Percentiles rank a stretch among this genome's conserved stretches.
These are phyloP conservation scores for Lactarius hengduanensis DNA, from an alignment of 768 basidiomycete species.

Conservation along the genomic window DNA sequence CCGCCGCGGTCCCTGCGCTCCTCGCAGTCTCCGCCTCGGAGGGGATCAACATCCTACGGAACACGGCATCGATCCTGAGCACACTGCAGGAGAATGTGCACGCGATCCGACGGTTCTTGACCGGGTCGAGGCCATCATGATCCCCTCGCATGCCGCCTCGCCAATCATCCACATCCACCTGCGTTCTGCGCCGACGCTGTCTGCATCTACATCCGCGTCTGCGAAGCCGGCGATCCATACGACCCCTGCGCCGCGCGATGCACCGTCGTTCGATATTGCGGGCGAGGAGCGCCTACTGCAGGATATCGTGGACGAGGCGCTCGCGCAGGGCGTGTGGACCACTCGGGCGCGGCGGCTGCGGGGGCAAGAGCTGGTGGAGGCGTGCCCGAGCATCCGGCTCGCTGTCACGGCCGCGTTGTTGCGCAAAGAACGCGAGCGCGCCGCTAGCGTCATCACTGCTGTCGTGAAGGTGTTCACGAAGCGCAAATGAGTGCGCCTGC, in stretches of 20 bases:
- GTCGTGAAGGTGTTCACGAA: constrained; percentile 34
- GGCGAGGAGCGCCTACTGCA: constrained; percentile 81
- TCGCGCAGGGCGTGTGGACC: constrained; percentile 79
- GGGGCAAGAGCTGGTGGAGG: constrained; percentile 81
- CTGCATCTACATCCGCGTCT: constrained; percentile 26
- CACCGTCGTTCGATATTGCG: constrained; percentile 51
- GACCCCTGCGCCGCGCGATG: constrained; percentile 47
- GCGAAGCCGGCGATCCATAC: constrained; percentile 52
- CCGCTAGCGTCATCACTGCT: constrained; percentile 67
- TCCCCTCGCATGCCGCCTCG: constrained; percentile 83
- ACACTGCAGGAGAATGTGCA: constrained; percentile 63
- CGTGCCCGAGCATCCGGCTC: constrained; percentile 82
- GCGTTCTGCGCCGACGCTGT: constrained; percentile 36
- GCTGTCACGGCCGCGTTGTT: constrained; percentile 75
- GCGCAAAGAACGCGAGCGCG: constrained; percentile 92
- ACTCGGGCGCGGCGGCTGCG: constrained; percentile 80
- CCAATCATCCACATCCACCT: constrained; percentile 90
- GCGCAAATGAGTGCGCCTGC: too few relatives aligned
- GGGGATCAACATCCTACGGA: constrained; percentile 75
- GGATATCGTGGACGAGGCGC: constrained; percentile 86
- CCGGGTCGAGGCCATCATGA: constrained; percentile 39
- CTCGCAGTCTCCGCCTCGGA: constrained; percentile 89
- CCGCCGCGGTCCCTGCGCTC: constrained; percentile 88
- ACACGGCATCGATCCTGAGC: constrained; percentile 70
- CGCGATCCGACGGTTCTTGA: too few relatives aligned